phyloP scores from a whole-genome alignment of 768 basidiomycete genomes.

The Russula emetica region DNA sequence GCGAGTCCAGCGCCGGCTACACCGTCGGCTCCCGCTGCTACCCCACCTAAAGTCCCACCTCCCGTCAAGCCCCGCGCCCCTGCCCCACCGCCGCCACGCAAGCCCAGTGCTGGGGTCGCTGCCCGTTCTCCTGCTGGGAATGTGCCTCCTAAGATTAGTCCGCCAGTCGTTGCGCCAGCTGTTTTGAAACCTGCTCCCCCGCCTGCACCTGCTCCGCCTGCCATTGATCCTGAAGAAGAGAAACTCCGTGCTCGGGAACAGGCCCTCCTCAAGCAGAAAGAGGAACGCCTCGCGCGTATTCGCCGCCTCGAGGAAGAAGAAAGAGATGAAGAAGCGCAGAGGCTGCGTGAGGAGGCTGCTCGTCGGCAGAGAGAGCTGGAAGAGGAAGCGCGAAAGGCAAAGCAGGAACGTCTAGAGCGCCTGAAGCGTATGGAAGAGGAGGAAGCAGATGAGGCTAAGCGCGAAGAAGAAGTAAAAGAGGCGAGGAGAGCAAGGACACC shows the following conservation, averaged over 20 bases:
- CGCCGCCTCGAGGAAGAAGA: conserved; percentile 62
- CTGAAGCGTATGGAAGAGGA: conserved; percentile 23
- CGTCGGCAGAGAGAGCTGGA: conserved; percentile 36
- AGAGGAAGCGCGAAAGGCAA: conserved; percentile 22
- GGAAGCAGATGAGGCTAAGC: conserved; percentile 23
- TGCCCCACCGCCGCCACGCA: conserved; percentile 41
- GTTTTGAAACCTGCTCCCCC: conserved; percentile 37
- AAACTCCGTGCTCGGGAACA: conserved; percentile 64
- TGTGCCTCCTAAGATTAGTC: conserved; percentile 36
- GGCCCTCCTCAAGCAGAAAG: conserved; percentile 63
- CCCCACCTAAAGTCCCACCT: conserved; percentile 40
- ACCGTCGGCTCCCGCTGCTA: conserved; percentile 31
- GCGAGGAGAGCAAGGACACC: conserved; percentile 38
- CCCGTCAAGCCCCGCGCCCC: conserved; percentile 34
- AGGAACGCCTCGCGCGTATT: conserved; percentile 65
- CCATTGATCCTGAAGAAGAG: conserved; percentile 76
- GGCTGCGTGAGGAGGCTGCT: conserved; percentile 36
- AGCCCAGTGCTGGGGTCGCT: conserved; percentile 29
- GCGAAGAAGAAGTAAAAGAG: conserved; percentile 20
- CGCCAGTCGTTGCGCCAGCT: conserved; percentile 32
- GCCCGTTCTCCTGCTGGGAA: conserved; percentile 33
- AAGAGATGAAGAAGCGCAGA: conserved; percentile 52
- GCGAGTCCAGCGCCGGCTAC: conserved; percentile 34
- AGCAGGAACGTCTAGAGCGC: conserved; percentile 21
- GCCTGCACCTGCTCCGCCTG: conserved; percentile 38